phyloP scores from a whole-genome alignment of 768 basidiomycete species.

The Phylloporus sp. region DNA sequence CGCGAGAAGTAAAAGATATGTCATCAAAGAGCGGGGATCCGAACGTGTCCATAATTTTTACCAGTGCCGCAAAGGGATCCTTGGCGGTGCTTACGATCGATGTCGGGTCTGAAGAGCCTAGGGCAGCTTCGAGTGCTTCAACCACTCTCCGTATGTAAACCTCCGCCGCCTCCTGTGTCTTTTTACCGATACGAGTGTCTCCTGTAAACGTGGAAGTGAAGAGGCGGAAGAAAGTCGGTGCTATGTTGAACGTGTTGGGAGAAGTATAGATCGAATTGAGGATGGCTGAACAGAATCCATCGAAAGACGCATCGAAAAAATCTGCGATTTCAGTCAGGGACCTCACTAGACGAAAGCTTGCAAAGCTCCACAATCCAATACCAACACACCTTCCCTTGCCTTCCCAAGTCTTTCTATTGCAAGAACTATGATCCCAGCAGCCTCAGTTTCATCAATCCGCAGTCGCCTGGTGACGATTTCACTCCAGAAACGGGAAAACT shows the following conservation, averaged over 20 bases:
- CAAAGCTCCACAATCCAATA: slow-evolving; percentile 17
- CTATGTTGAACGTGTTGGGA: slow-evolving; percentile 22
- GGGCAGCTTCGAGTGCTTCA: slow-evolving; percentile 16
- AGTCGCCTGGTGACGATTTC: slow-evolving; percentile 42
- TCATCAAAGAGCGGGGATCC: slow-evolving; percentile 48
- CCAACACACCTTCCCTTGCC: slow-evolving; percentile 38
- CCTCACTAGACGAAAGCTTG: slow-evolving; percentile 25
- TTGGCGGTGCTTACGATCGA: neutral
- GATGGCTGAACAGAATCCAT: slow-evolving; percentile 30
- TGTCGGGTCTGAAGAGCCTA: slow-evolving; percentile 5
- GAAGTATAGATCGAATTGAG: neutral
- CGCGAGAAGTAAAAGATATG: slow-evolving; percentile 34
- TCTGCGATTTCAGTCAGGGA: slow-evolving; percentile 24
- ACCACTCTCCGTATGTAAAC: slow-evolving; percentile 23
- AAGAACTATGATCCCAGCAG: slow-evolving; percentile 43
- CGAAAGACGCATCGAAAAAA: slow-evolving; percentile 52
- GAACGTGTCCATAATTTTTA: slow-evolving; percentile 50
- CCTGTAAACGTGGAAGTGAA: slow-evolving; percentile 37
- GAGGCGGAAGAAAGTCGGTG: slow-evolving; percentile 45
- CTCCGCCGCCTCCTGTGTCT: slow-evolving; percentile 9
- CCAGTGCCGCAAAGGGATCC: slow-evolving; percentile 28
- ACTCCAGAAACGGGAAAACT: slow-evolving; percentile 47
- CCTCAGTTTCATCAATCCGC: slow-evolving; percentile 43
- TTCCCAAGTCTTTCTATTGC: slow-evolving; percentile 42
- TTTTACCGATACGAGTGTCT: slow-evolving; percentile 13